Evolutionary conservation across 495 filamentous ascomycete genomes (phyloP).

Genomic region (Aspergillus asperescens): DNA sequence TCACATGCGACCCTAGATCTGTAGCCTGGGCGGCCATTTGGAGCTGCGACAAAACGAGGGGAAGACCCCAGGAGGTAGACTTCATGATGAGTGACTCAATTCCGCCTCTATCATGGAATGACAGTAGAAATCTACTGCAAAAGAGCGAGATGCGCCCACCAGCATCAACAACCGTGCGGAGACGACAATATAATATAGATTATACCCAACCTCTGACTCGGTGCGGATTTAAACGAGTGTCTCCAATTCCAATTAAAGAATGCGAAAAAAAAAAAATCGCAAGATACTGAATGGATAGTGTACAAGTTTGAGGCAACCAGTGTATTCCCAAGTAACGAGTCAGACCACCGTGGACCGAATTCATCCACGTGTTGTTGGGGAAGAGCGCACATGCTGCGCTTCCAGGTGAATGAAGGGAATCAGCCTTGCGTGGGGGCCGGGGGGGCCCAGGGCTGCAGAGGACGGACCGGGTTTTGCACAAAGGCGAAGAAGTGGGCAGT

Average conservation of each 20-base stretch:
- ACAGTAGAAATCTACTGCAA: not conserved
- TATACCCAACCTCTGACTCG: not conserved
- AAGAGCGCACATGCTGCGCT: conserved; percentile 16
- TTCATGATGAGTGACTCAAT: conserved; percentile 8
- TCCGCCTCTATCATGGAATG: no score
- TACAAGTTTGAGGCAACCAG: conserved; percentile 1
- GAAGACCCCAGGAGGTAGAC: not conserved
- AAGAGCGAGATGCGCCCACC: not conserved
- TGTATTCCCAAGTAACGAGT: conserved; percentile 3
- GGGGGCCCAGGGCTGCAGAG: not conserved
- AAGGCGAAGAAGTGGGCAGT: no score
- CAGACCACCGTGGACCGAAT: not conserved
- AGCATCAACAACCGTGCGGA: not conserved
- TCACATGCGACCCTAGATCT: conserved; percentile 29
- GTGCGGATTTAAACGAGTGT: not conserved
- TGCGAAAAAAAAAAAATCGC: not conserved
- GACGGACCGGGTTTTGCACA: not conserved
- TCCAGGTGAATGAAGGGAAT: not conserved
- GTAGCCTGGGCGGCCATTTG: conserved; percentile 6
- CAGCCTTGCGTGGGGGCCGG: not conserved
- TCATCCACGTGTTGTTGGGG: conserved; percentile 8
- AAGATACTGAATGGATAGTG: conserved; percentile 4
- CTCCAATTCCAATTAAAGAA: not conserved
- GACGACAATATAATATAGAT: not conserved
- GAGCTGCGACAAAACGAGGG: conserved; percentile 9